Conservation (phyloP, 2,329 filamentous ascomycete genomes). For the Venturia oleaginea region DNA sequence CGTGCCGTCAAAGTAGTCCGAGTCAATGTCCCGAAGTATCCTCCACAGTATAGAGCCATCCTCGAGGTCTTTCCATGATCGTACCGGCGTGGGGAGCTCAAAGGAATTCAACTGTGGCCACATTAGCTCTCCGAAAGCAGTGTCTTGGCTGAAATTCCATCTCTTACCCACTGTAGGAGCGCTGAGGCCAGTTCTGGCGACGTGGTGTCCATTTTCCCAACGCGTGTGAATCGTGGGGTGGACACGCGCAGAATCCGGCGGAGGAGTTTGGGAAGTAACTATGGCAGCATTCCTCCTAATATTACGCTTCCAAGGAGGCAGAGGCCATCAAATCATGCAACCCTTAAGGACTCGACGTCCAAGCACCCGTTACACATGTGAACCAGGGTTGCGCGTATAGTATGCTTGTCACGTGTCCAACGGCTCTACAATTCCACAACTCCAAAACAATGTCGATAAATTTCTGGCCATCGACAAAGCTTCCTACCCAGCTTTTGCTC, state of each 20-base stretch:
- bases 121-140: background rate
- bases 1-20: conserved; percentile 38
- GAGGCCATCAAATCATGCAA: background rate
- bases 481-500: too few relatives aligned
- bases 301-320: background rate
- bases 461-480: too few relatives aligned
- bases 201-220: conserved; percentile 12
- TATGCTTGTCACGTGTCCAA: background rate
- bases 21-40: conserved; percentile 38
- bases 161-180: conserved; percentile 13
- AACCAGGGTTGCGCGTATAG: background rate
- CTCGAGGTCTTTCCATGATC: conserved; percentile 34
- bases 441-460: background rate
- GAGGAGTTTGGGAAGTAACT: background rate
- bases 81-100: conserved; percentile 28
- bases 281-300: background rate
- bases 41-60: conserved; percentile 40
- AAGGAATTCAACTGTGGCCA: conserved; percentile 31
- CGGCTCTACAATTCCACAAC: too few relatives aligned
- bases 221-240: background rate
- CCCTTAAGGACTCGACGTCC: background rate
- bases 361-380: background rate
- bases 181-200: conserved; percentile 11
- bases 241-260: background rate
- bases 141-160: background rate